Evolutionary conservation across 805 yeast genomes (phyloP), one percentile per base, ranked within the genome.

Genomic region (Ogataea trehalophila): DNA sequence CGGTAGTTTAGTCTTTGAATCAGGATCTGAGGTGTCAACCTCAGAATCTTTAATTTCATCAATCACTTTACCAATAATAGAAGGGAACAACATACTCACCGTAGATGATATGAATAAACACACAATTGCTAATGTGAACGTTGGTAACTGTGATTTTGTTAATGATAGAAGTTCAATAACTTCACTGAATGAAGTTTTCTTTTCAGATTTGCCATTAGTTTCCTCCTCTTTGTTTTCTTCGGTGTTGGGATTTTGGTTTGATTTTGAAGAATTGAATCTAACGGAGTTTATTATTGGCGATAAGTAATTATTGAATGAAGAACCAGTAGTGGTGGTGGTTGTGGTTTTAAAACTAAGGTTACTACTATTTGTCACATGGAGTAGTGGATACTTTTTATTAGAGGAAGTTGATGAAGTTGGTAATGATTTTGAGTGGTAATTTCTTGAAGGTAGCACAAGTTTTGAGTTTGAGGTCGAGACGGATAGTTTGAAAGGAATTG

Each of bases 61-160:
- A 18, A 92, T 76, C 42, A 91, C 82, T 58, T 86, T 86, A 33
- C 98, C 98, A 47, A 92, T 85, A 22, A 88, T 74, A 40, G 84
- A 70, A 7, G 98, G 98, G 39, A 92, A 72, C 13, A 84, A 67
- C 87, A 92, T 85, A 26, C 90, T 77, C 5, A 88, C 85, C 1
- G 89, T 79, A 2, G 96, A 86, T 0, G 96, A 81, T 5, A 84
- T 60, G 6, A 82, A 67, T 33, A 92, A 72, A 47, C 87, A 75
- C 0, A 74, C 54, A 37, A 91, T 68, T 0, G 97, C 97, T 18
- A 75, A 64, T 1, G 73, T 54, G 57, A 85, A 71, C 3, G 83
- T 76, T 46, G 69, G 68, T 6, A 74, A 59, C 59, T 85, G 90
- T 2, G 81, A 76, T 51, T 68, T 74, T 0, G 85, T 80, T n/a